Evolutionary conservation across 2,329 filamentous ascomycete species (phyloP), one percentile per base, ranked within the genome.

Genomic region (Ophiosphaerella herpotricha): DNA sequence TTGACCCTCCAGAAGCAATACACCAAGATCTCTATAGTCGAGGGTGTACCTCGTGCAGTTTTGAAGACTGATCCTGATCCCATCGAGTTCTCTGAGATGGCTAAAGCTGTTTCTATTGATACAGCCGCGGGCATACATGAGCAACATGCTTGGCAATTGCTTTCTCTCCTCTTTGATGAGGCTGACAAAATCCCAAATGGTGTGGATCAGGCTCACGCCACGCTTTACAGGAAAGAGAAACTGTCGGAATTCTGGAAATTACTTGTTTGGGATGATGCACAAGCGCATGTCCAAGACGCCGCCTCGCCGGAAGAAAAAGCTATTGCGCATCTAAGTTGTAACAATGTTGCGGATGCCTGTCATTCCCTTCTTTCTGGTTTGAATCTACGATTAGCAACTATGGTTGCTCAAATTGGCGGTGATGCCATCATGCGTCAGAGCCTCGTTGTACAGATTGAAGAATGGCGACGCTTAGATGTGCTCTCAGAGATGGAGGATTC

Each of bases 401-500:
- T 97, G 35, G 80, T 97, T 26, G 81, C 94, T 9, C 85, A 96
- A 53, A 89, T 97, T 63, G 91, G 90, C 31, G 91, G 90, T 34
- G 88, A 89, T 64, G 79, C 59, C 9, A 78, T 78, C 2, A 84
- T 87, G 47, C 89, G 86, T 66, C 84, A 84, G 53, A 87, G 93
- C 54, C 90, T 97, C 76, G 80, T 80, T 21, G 81, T 86, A 48
- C 94, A 99, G 70, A 81, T 99, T 44, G 84, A 86, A 52, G 86
- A 88, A 43, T 99, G 94, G 94, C 85, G 87, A 32, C 83, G 89
- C 24, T 85, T 90, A 32, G 90, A 91, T 66, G 85, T 93, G 39
- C 82, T 96, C 14, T 90, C 91, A 1, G 95, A 99, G 71, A 91
- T 99, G 73, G 86, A 84, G 13, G 87, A 94, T 58, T 81, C 90